phyloP scores from a whole-genome alignment of 108 stramenopile genomes.

The Stephanodiscus triporus region DNA sequence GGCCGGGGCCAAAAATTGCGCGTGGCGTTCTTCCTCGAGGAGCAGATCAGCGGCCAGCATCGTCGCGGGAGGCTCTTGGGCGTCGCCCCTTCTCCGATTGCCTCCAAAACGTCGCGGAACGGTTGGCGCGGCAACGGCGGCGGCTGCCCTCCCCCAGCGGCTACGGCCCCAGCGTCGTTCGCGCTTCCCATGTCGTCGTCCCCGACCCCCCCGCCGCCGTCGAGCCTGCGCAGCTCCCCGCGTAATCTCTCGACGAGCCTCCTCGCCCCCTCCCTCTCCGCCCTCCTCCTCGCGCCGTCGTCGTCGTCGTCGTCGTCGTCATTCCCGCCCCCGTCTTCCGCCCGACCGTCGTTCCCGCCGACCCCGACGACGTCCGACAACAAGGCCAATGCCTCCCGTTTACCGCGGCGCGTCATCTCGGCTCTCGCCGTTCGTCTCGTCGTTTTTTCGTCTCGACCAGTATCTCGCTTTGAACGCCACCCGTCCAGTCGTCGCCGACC shows the following conservation, averaged over 20 bases:
- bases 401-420: no score
- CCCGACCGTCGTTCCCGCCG: conserved; percentile 17
- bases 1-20: not conserved
- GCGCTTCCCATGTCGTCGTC: not conserved
- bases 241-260: conserved; percentile 20
- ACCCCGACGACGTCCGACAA: no score
- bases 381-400: no score
- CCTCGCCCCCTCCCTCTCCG: conserved; percentile 1
- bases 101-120: no score
- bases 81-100: no score
- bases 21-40: no score
- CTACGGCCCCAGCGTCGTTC: not conserved
- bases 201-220: not conserved
- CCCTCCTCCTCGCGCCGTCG: no score
- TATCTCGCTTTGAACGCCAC: conserved; percentile 4
- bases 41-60: no score
- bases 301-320: no score
- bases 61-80: no score
- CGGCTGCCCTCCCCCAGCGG: no score
- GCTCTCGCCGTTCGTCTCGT: no score
- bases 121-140: conserved; percentile 10
- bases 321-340: not conserved
- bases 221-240: conserved; percentile 9
- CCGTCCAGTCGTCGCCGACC: not conserved
- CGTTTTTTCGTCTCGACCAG: not conserved